A percentile compares a stretch with the other conserved stretches of the same genome.
phyloP scores from a whole-genome alignment of 257 asterid genomes.

The Parsonsia alboflavescens region DNA sequence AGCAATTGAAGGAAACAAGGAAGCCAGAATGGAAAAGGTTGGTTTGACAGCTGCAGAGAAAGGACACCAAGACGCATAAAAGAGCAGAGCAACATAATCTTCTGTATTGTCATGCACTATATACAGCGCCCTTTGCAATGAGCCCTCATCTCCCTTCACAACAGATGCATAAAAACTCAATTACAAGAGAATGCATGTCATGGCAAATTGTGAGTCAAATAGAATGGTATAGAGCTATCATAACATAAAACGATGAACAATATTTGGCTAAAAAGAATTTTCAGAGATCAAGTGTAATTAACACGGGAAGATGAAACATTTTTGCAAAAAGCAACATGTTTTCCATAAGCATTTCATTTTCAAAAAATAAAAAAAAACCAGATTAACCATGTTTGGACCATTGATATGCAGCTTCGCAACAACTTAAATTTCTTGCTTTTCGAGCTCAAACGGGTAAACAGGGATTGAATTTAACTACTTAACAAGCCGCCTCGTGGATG shows the following conservation, averaged over 20 bases:
- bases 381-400: neutral
- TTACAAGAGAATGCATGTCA: neutral
- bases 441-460: neutral
- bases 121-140: conserved; percentile 71
- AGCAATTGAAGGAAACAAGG: conserved; percentile 78
- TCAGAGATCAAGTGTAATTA: neutral
- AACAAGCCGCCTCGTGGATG: no score
- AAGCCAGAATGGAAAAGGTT: conserved; percentile 59
- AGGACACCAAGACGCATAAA: conserved; percentile 98
- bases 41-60: conserved; percentile 71
- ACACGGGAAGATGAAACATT: neutral
- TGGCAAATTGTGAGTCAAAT: neutral
- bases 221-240: neutral
- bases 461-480: no score
- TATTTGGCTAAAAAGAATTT: neutral
- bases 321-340: neutral
- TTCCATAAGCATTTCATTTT: neutral
- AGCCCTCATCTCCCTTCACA: conserved; percentile 74
- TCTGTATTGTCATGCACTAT: conserved; percentile 58
- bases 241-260: neutral
- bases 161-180: conserved; percentile 17
- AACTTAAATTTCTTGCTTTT: neutral
- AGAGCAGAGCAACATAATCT: conserved; percentile 72
- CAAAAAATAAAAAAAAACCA: neutral
- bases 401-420: neutral